A percentile compares a stretch with the other conserved stretches of the same genome.
phyloP scores from a whole-genome alignment of 192 early-diverging fungal genomes.

The Podochytrium sp. region DNA sequence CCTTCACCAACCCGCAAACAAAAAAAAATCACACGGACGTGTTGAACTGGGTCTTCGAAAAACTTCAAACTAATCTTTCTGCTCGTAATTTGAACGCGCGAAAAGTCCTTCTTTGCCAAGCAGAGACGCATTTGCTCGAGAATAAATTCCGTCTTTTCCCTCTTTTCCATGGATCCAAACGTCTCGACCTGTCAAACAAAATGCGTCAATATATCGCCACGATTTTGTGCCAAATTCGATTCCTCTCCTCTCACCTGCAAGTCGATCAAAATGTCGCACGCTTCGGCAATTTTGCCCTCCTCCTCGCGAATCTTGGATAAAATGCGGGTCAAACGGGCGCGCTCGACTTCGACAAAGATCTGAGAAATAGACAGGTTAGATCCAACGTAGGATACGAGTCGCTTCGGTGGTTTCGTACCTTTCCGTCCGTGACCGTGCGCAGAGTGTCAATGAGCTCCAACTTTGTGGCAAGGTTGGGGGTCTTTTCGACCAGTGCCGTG shows the following conservation, averaged over 20 bases:
- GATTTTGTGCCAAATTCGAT: no score
- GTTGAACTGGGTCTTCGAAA: conserved; percentile 80
- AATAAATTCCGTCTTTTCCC: conserved; percentile 99
- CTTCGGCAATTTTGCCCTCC: conserved; percentile 89
- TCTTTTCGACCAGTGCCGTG: conserved; percentile 86
- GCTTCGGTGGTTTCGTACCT: no score
- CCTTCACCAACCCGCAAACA: no score
- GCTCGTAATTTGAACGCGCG: conserved; percentile 90
- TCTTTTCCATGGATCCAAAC: conserved; percentile 97
- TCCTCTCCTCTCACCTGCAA: conserved; percentile 81
- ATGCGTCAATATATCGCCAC: no score
- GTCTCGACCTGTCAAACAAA: conserved; percentile 99
- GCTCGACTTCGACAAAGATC: conserved; percentile 99
- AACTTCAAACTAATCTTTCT: conserved; percentile 95
- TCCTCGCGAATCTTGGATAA: conserved; percentile 88
- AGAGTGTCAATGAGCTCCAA: conserved; percentile 93
- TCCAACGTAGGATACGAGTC: no score
- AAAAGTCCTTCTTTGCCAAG: conserved; percentile 90
- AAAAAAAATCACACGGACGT: conserved; percentile 49
- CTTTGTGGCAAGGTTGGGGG: conserved; percentile 79
- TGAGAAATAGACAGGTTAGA: conserved; percentile 27
- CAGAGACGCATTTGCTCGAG: conserved; percentile 97
- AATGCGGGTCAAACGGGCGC: conserved; percentile 90
- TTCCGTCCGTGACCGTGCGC: conserved; percentile 94
- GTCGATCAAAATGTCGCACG: conserved; percentile 94